A percentile compares a stretch with the other conserved stretches of the same genome.
phyloP scores from a whole-genome alignment of 495 filamentous ascomycete species.

The Delitschia confertaspora region DNA sequence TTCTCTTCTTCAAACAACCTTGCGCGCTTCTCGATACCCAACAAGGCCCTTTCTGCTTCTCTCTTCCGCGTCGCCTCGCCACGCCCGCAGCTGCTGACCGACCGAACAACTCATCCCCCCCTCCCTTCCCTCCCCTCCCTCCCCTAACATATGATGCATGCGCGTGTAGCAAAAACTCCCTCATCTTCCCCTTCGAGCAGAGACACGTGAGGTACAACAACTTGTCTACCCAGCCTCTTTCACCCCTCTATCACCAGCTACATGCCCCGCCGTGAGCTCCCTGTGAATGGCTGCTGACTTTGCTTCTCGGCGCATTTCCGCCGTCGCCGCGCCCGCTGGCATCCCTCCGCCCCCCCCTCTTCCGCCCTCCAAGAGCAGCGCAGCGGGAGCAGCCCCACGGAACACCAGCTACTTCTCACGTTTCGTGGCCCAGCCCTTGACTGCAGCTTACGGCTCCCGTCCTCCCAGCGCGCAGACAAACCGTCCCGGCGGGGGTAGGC shows the following conservation, averaged over 20 bases:
- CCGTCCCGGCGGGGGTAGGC: constrained; percentile 19
- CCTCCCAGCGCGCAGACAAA: constrained; percentile 44
- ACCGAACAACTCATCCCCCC: too few relatives aligned
- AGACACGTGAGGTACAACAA: too few relatives aligned
- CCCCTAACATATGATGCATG: too few relatives aligned
- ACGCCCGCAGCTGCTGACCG: background rate
- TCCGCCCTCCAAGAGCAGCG: constrained; percentile 42
- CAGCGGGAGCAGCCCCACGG: constrained; percentile 45
- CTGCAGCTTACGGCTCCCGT: constrained; percentile 42
- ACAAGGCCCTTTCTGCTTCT: too few relatives aligned
- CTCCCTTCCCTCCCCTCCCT: too few relatives aligned
- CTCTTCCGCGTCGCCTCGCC: background rate
- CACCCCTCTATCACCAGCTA: background rate
- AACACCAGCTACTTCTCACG: constrained; percentile 48
- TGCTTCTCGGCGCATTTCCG: too few relatives aligned
- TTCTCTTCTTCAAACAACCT: too few relatives aligned
- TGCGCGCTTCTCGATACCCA: too few relatives aligned
- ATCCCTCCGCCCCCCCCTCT: constrained; percentile 45
- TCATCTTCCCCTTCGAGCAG: too few relatives aligned
- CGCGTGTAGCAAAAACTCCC: too few relatives aligned
- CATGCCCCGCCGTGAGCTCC: background rate
- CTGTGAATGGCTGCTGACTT: background rate
- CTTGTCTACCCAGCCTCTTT: too few relatives aligned
- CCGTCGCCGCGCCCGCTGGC: constrained; percentile 31
- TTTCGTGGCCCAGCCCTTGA: constrained; percentile 47